Base-by-base conservation (phyloP, 164 flowering plant genomes). In the Aristolochia fimbriata region DNA sequence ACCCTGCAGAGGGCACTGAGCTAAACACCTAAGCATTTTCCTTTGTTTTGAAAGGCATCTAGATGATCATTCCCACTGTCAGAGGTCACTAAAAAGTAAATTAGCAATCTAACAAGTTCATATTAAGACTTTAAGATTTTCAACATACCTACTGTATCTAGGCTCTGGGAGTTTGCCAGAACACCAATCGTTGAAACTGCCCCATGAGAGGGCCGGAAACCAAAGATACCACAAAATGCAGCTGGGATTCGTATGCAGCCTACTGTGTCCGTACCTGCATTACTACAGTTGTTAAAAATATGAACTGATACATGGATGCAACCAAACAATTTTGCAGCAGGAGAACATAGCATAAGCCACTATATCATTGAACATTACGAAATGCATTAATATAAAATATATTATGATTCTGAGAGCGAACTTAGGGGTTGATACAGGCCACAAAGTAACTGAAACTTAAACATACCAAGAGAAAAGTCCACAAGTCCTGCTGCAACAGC, bases 201-300 rank as follows among this genome's bases (percentile, higher is more conserved):
- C 31, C 99, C 96, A 64, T 93, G 99, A 46, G 99, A 90, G 47
- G 97, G 89, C 30, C 97, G 80, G 58, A 78, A 93, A 49, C 97
- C 95, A 62, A 90, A 72, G 53, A 93, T 68, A 52, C 97, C 97
- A 85, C 99, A 93, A 69, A 80, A 85, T 49, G 99, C 72, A 55
- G 96, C 96, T 41, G 99, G 96, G 49, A 74, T 70, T 85, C 97
- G 83, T 53, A 86, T 76, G 63, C 87, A 68, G 2, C 96, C 99
- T 77, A 69, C 53, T 2, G 96, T 82, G 74, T 93, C 99, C 57
- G 87, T 85, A 66, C 99, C 99, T 93, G 58, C 52, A 78, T 53
- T 33, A 61, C 3, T 52, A 7, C 56, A 52, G 1, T 14, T 9
- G 6, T 50, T 52, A 7, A 23, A 9, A 14, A 52, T 20, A 10